Percentiles rank a stretch among this genome's conserved stretches.
Evolutionary conservation across 73 alveolate genomes (phyloP).

Genomic region (Paramecium tetraurelia): DNA sequence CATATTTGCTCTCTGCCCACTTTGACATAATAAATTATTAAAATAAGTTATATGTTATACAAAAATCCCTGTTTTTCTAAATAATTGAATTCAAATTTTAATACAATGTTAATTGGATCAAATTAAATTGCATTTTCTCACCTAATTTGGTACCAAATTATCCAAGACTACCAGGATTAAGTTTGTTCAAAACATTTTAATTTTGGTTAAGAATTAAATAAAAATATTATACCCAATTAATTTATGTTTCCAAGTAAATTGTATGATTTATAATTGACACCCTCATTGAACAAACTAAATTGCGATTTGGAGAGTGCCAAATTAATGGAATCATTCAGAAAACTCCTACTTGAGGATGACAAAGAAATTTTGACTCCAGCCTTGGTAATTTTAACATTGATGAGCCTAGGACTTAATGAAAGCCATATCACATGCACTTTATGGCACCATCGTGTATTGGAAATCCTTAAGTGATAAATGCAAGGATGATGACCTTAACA

Average conservation of each 20-base stretch:
- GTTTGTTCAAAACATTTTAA: not conserved
- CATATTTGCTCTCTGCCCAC: conserved; percentile 63
- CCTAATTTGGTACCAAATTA: not conserved
- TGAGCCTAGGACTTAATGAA: conserved; percentile 16
- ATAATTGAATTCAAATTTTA: not conserved
- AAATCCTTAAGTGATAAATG: not conserved
- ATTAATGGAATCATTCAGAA: not conserved
- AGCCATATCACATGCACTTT: not conserved
- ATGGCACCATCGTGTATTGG: not conserved
- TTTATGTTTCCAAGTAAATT: conserved; percentile 31
- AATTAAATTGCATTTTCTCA: not conserved
- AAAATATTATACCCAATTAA: not conserved
- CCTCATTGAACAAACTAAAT: not conserved
- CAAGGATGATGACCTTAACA: not conserved
- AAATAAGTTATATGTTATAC: not conserved
- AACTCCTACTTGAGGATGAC: not conserved
- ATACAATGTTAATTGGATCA: too few species aligned
- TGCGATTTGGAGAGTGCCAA: conserved; percentile 19
- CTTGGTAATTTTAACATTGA: not conserved
- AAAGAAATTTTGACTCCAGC: not conserved
- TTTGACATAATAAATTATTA: not conserved
- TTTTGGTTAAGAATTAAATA: not conserved
- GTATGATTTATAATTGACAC: conserved; percentile 36
- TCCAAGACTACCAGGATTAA: not conserved
- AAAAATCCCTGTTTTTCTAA: not conserved